Percentiles rank a stretch among this genome's conserved stretches.
These are phyloP conservation scores for Lunasporangiospora selenospora DNA, from an alignment of 192 early-diverging fungal genomes.

Conservation along the genomic window DNA sequence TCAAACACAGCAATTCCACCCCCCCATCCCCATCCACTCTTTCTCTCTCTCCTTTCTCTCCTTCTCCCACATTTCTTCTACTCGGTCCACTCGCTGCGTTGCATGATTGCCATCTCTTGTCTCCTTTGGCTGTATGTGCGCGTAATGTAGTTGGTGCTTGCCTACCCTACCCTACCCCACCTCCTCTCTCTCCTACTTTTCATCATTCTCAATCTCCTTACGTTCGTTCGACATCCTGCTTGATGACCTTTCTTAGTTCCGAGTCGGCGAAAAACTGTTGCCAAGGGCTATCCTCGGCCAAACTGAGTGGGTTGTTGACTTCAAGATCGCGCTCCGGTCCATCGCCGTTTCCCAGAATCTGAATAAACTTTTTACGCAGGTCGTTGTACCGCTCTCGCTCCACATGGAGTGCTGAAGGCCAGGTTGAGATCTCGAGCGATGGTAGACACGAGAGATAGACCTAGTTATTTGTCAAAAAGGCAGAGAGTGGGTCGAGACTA, in stretches of 20 bases:
- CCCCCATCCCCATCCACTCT: too few relatives aligned
- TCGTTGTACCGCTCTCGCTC: conserved; percentile 74
- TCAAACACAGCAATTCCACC: too few relatives aligned
- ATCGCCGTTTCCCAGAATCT: conserved; percentile 51
- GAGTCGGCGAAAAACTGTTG: conserved; percentile 89
- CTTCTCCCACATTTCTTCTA: too few relatives aligned
- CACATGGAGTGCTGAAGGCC: conserved; percentile 63
- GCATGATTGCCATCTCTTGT: too few relatives aligned
- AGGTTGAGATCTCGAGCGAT: conserved; percentile 57
- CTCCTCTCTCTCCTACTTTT: too few relatives aligned
- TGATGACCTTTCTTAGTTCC: conserved; percentile 84
- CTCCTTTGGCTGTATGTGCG: too few relatives aligned
- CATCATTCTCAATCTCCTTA: conserved; percentile 52
- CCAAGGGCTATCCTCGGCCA: conserved; percentile 95
- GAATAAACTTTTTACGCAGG: conserved; percentile 71
- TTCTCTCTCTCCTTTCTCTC: too few relatives aligned
- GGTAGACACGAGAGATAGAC: conserved; percentile 61
- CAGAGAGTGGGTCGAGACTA: neutral
- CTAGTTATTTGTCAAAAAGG: conserved; percentile 28
- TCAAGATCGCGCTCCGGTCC: conserved; percentile 64
- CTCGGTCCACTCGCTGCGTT: too few relatives aligned
- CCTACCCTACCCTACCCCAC: too few relatives aligned
- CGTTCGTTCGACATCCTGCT: conserved; percentile 93
- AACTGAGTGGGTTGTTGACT: conserved; percentile 86
- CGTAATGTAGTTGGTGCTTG: too few relatives aligned